phyloP scores from a whole-genome alignment of 805 yeast species.

The Zygosaccharomyces lentus region DNA sequence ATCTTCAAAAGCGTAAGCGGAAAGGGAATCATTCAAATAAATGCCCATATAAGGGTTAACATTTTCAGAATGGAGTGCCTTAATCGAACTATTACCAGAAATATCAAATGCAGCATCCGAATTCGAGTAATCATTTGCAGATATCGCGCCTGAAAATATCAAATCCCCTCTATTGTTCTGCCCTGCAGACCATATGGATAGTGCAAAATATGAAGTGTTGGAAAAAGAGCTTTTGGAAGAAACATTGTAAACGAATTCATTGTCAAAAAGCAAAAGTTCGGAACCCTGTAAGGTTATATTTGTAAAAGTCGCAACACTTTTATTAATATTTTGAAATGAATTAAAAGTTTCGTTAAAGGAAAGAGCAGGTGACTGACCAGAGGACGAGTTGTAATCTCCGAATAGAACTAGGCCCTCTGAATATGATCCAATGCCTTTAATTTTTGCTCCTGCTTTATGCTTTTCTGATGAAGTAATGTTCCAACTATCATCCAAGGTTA shows the following conservation, averaged over 20 bases:
- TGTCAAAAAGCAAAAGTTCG: constrained; percentile 26
- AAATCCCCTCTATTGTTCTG: constrained; percentile 33
- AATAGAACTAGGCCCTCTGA: constrained; percentile 38
- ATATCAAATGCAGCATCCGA: constrained; percentile 21
- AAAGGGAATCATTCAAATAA: constrained; percentile 44
- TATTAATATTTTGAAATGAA: constrained; percentile 11
- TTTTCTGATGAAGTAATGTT: constrained; percentile 13
- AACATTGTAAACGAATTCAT: constrained; percentile 30
- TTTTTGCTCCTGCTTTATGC: constrained; percentile 18
- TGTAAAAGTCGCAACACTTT: constrained; percentile 8
- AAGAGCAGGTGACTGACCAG: constrained; percentile 12
- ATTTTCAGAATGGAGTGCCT: not conserved
- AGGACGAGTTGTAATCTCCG: constrained; percentile 20
- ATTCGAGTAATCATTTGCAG: constrained; percentile 14
- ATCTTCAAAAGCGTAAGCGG: constrained; percentile 57
- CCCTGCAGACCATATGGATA: constrained; percentile 28
- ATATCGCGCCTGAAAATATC: constrained; percentile 33
- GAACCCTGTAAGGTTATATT: constrained; percentile 22
- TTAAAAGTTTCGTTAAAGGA: constrained; percentile 25
- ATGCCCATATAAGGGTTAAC: constrained; percentile 34
- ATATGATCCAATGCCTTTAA: constrained; percentile 16
- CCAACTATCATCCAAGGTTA: constrained; percentile 27
- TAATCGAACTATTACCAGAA: constrained; percentile 15
- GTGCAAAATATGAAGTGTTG: constrained; percentile 25
- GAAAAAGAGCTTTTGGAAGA: constrained; percentile 17